Percentiles rank a stretch among this genome's conserved stretches.
Conservation (phyloP, 106 monocot species). For the Vanilla planifolia region DNA sequence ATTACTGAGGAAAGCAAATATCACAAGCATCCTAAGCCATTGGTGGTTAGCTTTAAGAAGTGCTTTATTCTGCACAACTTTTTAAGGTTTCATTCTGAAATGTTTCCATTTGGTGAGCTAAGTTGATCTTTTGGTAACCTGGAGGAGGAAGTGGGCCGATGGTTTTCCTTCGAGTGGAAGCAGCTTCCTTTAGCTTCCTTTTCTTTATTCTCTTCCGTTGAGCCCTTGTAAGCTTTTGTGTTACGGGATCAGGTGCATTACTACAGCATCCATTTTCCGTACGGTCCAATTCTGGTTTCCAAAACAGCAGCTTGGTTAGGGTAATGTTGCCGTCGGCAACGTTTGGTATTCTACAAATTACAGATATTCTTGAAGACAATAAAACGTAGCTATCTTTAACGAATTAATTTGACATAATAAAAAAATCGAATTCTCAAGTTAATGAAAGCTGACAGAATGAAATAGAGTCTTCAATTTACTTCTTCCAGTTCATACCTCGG, state of each 20-base stretch:
- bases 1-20: too few species aligned
- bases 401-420: too few species aligned
- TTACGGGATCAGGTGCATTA: conserved; percentile 12
- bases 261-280: background rate
- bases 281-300: conserved; percentile 9
- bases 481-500: background rate
- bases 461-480: background rate
- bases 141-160: conserved; percentile 23
- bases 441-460: background rate
- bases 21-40: too few species aligned
- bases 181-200: conserved; percentile 37
- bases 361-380: too few species aligned
- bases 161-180: conserved; percentile 14
- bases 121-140: background rate
- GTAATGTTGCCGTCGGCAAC: too few species aligned
- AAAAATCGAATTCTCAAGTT: too few species aligned
- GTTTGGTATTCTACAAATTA: too few species aligned
- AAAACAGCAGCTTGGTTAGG: background rate
- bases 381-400: too few species aligned
- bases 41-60: too few species aligned
- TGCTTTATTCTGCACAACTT: too few species aligned
- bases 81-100: too few species aligned
- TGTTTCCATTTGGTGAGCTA: too few species aligned
- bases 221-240: conserved; percentile 23
- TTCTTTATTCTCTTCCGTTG: conserved; percentile 36